Evolutionary conservation across 208 protist species (phyloP).

Genomic region (Crithidia fasciculata): DNA sequence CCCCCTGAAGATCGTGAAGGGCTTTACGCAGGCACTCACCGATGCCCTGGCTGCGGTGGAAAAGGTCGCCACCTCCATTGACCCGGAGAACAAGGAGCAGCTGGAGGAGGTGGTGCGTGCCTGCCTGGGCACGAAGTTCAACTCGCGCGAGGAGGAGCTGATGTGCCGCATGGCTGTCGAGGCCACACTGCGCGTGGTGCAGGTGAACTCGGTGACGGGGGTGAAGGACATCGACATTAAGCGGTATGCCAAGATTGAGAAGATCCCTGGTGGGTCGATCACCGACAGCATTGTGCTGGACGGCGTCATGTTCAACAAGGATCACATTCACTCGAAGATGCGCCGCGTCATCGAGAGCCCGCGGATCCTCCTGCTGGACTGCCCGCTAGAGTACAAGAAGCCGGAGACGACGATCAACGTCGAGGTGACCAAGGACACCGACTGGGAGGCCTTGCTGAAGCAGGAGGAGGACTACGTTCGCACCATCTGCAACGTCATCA

Average conservation of each 20-base stretch:
- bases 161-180: constrained; percentile 99
- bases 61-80: constrained; percentile 91
- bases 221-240: constrained; percentile 99
- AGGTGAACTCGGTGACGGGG: constrained; percentile 81
- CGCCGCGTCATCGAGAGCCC: constrained; percentile 98
- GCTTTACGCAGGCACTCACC: constrained; percentile 96
- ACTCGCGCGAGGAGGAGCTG: constrained; percentile 95
- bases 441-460: constrained; percentile 97
- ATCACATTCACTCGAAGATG: constrained; percentile 99
- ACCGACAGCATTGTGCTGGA: constrained; percentile 97
- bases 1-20: constrained; percentile 98
- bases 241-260: constrained; percentile 98
- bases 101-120: constrained; percentile 93
- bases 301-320: constrained; percentile 99
- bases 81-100: constrained; percentile 92
- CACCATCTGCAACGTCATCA: constrained; percentile 97
- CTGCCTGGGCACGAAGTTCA: constrained; percentile 99
- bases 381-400: constrained; percentile 99
- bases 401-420: constrained; percentile 98
- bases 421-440: constrained; percentile 97
- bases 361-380: constrained; percentile 98
- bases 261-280: constrained; percentile 99
- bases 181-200: constrained; percentile 96
- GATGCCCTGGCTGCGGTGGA: constrained; percentile 96
- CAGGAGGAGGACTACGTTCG: constrained; percentile 99